Evolutionary conservation across 2,329 filamentous ascomycete genomes (phyloP).

Genomic region (Blastomyces gilchristii): DNA sequence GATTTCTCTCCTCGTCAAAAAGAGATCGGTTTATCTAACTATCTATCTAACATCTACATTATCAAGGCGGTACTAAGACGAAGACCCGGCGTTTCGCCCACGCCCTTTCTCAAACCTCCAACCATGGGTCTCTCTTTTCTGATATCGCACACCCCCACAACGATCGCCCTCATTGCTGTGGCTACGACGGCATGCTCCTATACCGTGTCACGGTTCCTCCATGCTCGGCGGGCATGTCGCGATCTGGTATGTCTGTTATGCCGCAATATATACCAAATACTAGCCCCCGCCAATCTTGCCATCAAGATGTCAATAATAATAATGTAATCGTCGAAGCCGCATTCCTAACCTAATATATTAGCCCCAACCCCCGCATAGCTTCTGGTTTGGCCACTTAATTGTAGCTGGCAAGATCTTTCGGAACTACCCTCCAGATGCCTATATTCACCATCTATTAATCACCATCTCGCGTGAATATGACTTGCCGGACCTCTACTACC

Average conservation of each 20-base stretch:
- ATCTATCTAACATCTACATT: too few species aligned
- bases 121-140: background rate
- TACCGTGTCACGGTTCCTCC: background rate
- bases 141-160: background rate
- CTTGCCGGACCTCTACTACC: conserved; percentile 18
- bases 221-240: background rate
- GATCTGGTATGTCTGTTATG: conserved; percentile 1
- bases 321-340: background rate
- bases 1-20: background rate
- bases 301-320: background rate
- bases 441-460: conserved; percentile 4
- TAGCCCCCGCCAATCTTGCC: background rate
- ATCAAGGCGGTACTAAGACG: background rate
- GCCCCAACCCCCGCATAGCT: conserved; percentile 7
- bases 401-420: background rate
- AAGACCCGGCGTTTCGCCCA: background rate
- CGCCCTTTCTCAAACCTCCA: background rate
- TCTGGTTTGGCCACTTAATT: conserved; percentile 6
- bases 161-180: background rate
- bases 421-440: background rate
- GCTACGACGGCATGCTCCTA: background rate
- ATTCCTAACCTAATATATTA: background rate
- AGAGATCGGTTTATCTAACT: background rate
- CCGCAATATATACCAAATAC: background rate
- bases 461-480: conserved; percentile 6